Evolutionary conservation across 495 filamentous ascomycete genomes (phyloP).

Genomic region (Xylaria grammica): DNA sequence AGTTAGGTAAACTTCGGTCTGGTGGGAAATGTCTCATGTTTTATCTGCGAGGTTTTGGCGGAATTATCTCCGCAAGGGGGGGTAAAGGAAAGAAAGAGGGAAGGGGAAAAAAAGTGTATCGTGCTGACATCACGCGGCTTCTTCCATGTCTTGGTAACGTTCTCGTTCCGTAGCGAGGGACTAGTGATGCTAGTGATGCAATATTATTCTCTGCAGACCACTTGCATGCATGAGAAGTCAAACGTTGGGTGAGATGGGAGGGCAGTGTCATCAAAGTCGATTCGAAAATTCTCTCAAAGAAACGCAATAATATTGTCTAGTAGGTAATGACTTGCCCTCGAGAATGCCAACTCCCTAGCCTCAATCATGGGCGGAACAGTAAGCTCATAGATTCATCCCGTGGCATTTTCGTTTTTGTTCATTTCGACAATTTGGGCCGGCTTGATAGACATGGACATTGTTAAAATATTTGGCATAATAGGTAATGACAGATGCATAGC

Average conservation of each 20-base stretch:
- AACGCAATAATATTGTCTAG: too few relatives aligned
- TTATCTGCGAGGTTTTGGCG: neutral
- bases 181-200: neutral
- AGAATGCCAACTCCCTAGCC: too few relatives aligned
- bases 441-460: too few relatives aligned
- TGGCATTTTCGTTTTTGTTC: too few relatives aligned
- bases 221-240: neutral
- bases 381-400: neutral
- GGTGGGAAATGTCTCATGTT: neutral
- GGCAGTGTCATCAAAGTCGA: neutral
- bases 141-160: neutral
- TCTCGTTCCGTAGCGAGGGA: neutral
- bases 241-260: neutral
- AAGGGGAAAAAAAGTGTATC: too few relatives aligned
- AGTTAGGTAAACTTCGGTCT: neutral
- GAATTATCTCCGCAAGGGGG: neutral
- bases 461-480: too few relatives aligned
- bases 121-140: neutral
- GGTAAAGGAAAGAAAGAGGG: neutral
- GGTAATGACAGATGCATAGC: too few relatives aligned
- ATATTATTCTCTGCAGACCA: neutral
- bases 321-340: too few relatives aligned
- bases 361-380: neutral
- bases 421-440: too few relatives aligned
- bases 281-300: neutral